phyloP scores from a whole-genome alignment of 805 yeast species.

The Pichia ethanolica region DNA sequence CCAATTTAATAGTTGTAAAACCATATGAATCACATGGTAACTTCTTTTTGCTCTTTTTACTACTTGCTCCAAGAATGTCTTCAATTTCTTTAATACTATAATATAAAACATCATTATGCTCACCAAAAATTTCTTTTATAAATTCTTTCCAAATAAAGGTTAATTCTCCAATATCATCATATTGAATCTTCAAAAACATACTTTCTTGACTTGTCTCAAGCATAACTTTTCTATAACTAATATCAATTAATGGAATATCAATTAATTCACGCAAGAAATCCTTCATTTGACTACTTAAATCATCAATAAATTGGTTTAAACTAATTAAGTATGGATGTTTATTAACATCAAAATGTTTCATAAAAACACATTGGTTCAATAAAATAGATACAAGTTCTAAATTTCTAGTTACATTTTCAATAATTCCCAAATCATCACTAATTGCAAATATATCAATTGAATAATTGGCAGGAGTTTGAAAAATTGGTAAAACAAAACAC shows the following conservation, averaged over 20 bases:
- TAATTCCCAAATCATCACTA: conserved; percentile 20
- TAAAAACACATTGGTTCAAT: conserved; percentile 55
- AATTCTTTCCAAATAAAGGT: conserved; percentile 36
- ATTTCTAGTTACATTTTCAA: conserved; percentile 36
- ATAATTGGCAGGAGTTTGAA: conserved; percentile 48
- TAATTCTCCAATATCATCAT: conserved; percentile 38
- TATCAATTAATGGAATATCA: conserved; percentile 49
- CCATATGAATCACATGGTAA: conserved; percentile 13
- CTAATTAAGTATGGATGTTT: conserved; percentile 70
- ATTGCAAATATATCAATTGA: conserved; percentile 35
- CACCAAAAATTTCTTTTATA: conserved; percentile 25
- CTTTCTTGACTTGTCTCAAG: conserved; percentile 55
- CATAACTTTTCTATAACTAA: conserved; percentile 47
- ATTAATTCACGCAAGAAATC: conserved; percentile 41
- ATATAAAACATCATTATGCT: conserved; percentile 4
- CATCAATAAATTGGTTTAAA: conserved; percentile 60
- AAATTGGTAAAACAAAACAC: conserved; percentile 41
- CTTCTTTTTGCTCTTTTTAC: conserved; percentile 34
- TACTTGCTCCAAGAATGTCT: conserved; percentile 17
- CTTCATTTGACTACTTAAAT: conserved; percentile 41
- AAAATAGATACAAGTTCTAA: conserved; percentile 50
- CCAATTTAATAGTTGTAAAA: conserved; percentile 4
- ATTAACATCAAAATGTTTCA: conserved; percentile 52
- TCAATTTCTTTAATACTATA: conserved; percentile 5
- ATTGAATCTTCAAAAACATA: conserved; percentile 30